These are phyloP conservation scores for Aspergillus homomorphus DNA, from an alignment of 495 filamentous ascomycete genomes.

Conservation along the genomic window DNA sequence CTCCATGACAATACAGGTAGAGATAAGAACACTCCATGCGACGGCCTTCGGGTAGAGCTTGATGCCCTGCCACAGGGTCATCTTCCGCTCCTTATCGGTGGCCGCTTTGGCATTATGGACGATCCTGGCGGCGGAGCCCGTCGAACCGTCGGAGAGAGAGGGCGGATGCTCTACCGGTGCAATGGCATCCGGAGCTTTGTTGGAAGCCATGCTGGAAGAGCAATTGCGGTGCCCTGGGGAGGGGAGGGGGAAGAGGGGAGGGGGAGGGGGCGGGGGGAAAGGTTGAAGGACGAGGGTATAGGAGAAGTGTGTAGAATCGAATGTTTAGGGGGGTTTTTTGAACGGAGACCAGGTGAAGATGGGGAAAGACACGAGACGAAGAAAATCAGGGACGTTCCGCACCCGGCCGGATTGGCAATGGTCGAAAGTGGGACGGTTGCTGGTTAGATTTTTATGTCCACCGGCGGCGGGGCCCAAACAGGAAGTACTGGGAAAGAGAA, in stretches of 20 bases:
- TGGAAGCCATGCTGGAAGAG: slow-evolving; percentile 22
- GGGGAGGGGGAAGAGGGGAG: not conserved
- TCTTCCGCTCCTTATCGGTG: slow-evolving; percentile 46
- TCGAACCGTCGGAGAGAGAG: slow-evolving; percentile 18
- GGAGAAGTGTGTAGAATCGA: not conserved
- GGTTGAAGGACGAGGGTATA: not conserved
- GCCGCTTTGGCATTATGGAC: slow-evolving; percentile 44
- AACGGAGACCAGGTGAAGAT: not conserved
- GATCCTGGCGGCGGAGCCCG: slow-evolving; percentile 34
- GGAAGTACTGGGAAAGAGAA: not conserved
- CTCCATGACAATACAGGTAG: slow-evolving; percentile 56
- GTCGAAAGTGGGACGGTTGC: slow-evolving; percentile 1
- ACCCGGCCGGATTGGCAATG: slow-evolving; percentile 4
- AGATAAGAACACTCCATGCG: slow-evolving; percentile 52
- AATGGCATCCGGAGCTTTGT: slow-evolving; percentile 30
- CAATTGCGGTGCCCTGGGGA: slow-evolving; percentile 22
- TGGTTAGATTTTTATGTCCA: slow-evolving; percentile 8
- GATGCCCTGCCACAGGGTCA: slow-evolving; percentile 45
- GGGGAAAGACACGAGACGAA: not conserved
- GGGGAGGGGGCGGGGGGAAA: not conserved
- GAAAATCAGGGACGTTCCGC: slow-evolving; percentile 9
- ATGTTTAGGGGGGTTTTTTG: not conserved
- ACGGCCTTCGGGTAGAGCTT: slow-evolving; percentile 57
- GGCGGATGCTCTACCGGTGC: slow-evolving; percentile 22
- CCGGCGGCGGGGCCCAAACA: slow-evolving; percentile 1